Base-by-base conservation (phyloP, 2,329 filamentous ascomycete species). In the Paracoccidioides lutzii region DNA sequence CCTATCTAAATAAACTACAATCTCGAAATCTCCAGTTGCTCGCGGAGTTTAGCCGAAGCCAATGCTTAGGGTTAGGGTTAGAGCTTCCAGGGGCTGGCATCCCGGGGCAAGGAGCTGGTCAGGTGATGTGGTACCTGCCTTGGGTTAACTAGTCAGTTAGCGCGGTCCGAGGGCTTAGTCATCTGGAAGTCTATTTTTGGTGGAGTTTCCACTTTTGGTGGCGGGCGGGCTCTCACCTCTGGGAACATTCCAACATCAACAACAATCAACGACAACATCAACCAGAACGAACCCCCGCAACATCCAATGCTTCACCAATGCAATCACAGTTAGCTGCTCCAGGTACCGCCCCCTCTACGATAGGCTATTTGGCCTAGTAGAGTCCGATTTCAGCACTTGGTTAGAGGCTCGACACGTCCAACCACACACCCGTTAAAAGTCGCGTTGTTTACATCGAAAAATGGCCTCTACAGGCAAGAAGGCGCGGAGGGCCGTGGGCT, bases 401-500 rank as follows among this genome's bases (percentile, higher is more conserved):
- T 52, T 32, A 5, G 14, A n/a, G 10, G 35, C 10, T n/a, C 37
- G 37, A 52, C 49, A 35, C 52, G 42, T 53, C 52, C 37, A 15
- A 15, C 22, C 35, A 42, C 44, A 14, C 3, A 6, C 1, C 22
- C 22, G 6, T 40, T 32, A 28, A 53, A 53, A 41, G 55, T 55
- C 60, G 64, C 63, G 58, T 71, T 71, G 67, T 71, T 70, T 70
- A 69, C 67, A 64, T 67, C 46, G n/a, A n/a, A 57, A 53, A 61
- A 73, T 73, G 71, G 65, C 69, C 52, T 59, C 69, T 54, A 60
- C 66, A 53, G 63, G 68, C 58, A 63, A 69, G 58, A 72, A 68
- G 66, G 66, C 52, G 59, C 72, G 72, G 60, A 71, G 71, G 64
- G 66, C 85, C 66, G 83, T 95, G 63, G 90, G 90, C 69, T 93